Base-by-base conservation (phyloP, 176 grass and related monocot species). In the Aegilops speltoides region DNA sequence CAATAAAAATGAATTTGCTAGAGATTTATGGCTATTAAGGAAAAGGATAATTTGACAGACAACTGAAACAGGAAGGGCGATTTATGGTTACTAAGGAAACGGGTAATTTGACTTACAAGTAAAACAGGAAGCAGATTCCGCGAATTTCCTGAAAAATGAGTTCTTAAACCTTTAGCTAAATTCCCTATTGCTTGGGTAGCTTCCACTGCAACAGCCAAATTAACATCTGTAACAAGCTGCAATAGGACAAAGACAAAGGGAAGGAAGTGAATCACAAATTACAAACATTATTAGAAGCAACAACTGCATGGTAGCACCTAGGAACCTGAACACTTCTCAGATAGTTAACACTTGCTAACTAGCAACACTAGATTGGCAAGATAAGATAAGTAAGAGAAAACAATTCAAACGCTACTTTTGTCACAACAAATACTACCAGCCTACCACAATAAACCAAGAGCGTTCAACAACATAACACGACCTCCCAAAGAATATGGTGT, bases 141-240 rank as follows among this genome's bases (percentile, higher is more conserved):
- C 70, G 97, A 94, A 86, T 90, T 96, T 77, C 84, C 94, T 76
- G 90, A 88, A 96, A 96, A 99, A 80, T 99, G 88, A 36, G 84
- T 89, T 78, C 97, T 94, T 86, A 99, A 81, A 84, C 97, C 97
- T 88, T 78, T 96, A 36, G 97, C 89, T 78, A 99, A 87, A 91
- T 99, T 96, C 68, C 97, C 97, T 82, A 96, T 94, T 41, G 94
- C 94, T 75, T 96, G 94, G 70, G 93, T 89, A 25, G 94, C 97
- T 90, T 99, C 97, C 64, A 99, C 94, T 11, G 97, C 88, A 86
- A 99, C 97, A 61, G 92, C 97, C 79, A 99, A 88, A 96, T 99
- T 99, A 45, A 99, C 80, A 93, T 99, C 97, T 81, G 89, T 96
- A 59, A 92, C 82, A 56, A 99, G 97, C 94, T 99, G 97, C 79